Base-by-base conservation (phyloP, 148 eudicot species). In the Rhododendron griersonianum region DNA sequence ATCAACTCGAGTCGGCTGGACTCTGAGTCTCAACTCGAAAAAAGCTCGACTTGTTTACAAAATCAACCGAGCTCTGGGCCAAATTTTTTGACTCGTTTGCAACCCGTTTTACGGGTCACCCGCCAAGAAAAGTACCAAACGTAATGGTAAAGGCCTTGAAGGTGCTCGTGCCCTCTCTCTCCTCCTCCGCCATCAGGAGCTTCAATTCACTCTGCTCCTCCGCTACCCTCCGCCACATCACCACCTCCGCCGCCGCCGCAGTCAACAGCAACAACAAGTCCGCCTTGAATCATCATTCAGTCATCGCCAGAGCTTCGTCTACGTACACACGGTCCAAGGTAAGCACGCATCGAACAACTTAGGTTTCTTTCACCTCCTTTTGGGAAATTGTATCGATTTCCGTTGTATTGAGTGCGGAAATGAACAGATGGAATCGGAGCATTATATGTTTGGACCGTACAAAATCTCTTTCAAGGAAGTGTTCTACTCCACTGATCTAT, bases 391-490 rank as follows among this genome's bases (percentile, higher is more conserved):
- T 16, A 35, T 23, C 55, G 48, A 55, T 44, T 69, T 33, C n/a
- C 55, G 11, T 39, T 51, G 45, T n/a, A 37, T 21, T 81, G 28
- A 11, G 15, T 16, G 0, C 11, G 37, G n/a, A 35, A 78, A 84
- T 80, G 61, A 84, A 86, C 91, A 95, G 95, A 94, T 93, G 98
- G 92, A 86, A 30, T 80, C 89, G 37, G 93, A 90, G 85, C 44
- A 87, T 37, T 93, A 86, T 79, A 90, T 11, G 50, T 95, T 96
- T 85, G 99, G 99, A 82, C 93, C 95, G 23, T 94, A 94, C 90
- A 95, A 92, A 83, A 95, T 96, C 41, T 88, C 91, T 86, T 85
- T 84, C 10, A 92, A 93, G 85, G 99, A 96, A 85, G 96, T 95
- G 28, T 96, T 96, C 76, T 92, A 94, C 89, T 84, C 93, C 69